Conservation (phyloP, 768 basidiomycete species). For the Lanmaoa pseudosensibilis region DNA sequence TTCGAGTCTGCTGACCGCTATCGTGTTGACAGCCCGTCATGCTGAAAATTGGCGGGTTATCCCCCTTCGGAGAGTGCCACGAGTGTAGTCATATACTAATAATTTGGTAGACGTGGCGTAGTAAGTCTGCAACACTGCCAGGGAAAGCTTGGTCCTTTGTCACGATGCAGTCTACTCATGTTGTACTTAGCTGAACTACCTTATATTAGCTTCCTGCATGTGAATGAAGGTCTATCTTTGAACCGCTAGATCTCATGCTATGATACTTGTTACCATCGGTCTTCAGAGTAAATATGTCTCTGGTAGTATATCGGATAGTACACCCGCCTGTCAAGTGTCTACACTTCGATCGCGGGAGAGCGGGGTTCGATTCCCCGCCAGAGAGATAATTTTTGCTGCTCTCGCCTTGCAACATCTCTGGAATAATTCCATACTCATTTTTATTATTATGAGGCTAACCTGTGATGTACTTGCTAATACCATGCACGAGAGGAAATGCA, state of each 20-base stretch:
- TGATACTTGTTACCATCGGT: too few relatives aligned
- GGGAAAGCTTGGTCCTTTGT: too few relatives aligned
- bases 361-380: conserved; percentile 50
- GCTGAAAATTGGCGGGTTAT: background rate
- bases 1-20: background rate
- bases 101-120: too few relatives aligned
- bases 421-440: background rate
- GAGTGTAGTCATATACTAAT: too few relatives aligned
- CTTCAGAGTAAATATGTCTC: conserved; percentile 20
- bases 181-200: too few relatives aligned
- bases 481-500: background rate
- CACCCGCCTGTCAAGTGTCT: conserved; percentile 42
- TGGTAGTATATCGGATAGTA: conserved; percentile 54
- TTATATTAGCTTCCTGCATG: too few relatives aligned
- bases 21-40: background rate
- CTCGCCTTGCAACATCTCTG: background rate
- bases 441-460: too few relatives aligned
- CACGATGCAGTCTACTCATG: too few relatives aligned
- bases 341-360: conserved; percentile 35
- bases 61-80: background rate
- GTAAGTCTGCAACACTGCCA: too few relatives aligned
- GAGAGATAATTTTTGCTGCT: conserved; percentile 31
- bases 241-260: background rate
- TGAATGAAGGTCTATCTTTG: too few relatives aligned
- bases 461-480: background rate